Conservation (phyloP, 1,284 basidiomycete species). For the Cryptococcus amylolentus region DNA sequence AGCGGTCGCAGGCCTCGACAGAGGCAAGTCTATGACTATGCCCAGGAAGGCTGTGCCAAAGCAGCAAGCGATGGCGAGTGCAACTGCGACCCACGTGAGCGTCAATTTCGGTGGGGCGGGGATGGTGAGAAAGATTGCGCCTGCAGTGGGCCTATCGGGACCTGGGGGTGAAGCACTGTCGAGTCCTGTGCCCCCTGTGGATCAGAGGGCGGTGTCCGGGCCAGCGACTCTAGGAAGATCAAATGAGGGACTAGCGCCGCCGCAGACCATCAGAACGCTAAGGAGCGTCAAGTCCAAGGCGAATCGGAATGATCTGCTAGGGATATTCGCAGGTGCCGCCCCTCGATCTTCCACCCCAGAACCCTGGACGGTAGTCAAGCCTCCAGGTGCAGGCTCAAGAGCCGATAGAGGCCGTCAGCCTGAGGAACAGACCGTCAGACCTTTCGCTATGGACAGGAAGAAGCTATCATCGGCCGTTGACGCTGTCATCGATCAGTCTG, state of each 20-base stretch:
- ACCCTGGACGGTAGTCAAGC: conserved; percentile 50
- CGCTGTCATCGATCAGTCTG: conserved; percentile 65
- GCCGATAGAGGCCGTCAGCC: conserved; percentile 30
- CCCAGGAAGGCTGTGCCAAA: conserved; percentile 61
- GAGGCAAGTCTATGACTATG: conserved; percentile 25
- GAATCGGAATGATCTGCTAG: conserved; percentile 50
- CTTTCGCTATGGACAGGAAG: conserved; percentile 16
- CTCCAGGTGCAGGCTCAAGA: conserved; percentile 1
- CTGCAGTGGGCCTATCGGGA: conserved; percentile 50
- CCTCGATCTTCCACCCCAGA: conserved; percentile 52
- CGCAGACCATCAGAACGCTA: conserved; percentile 13
- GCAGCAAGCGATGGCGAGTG: conserved; percentile 71
- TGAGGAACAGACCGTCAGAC: conserved; percentile 19
- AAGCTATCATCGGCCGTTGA: conserved; percentile 65
- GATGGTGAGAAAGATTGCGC: conserved; percentile 62
- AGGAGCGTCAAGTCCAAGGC: conserved; percentile 31
- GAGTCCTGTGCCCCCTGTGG: neutral
- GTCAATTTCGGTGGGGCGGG: conserved; percentile 84
- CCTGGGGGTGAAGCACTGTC: conserved; percentile 53
- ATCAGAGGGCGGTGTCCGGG: neutral
- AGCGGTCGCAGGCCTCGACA: neutral
- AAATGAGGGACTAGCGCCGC: conserved; percentile 14
- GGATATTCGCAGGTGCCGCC: conserved; percentile 78
- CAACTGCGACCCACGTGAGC: conserved; percentile 82
- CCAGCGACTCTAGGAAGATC: neutral